Base-by-base conservation (phyloP, 2,329 filamentous ascomycete species). In the Colletotrichum graminicola region DNA sequence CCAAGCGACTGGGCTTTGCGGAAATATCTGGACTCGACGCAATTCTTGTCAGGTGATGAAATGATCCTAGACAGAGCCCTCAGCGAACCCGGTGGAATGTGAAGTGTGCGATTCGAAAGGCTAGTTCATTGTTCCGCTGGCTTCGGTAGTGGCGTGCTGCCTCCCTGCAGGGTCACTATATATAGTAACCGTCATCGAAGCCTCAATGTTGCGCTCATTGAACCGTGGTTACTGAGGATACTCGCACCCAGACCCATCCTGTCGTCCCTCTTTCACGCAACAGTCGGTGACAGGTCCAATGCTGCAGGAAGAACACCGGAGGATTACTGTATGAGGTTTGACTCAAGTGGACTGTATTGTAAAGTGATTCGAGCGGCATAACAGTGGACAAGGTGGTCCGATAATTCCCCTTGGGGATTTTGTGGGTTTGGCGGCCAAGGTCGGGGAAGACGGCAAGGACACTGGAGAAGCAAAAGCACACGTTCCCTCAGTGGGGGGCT, bases 381-480 rank as follows among this genome's bases (percentile, higher is more conserved):
- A 36, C 29, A 45, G 10, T 67, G 41, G 41, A 18, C 34, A 41
- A n/a, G 47, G 34, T 59, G 67, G 52, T 34, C 68, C 57, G 62
- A 14, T 68, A 62, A 62, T 67, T 67, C 68, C 68, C 68, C 68
- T 67, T 61, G 51, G 68, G 68, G 68, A 67, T 56, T 62, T 54
- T 62, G 64, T 62, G 64, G 68, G 52, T 45, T 71, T 59, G 51
- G 3, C 29, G 45, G 57, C 68, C 68, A 62, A 62, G 64, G 26
- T 71, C 52, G 68, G 68, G 57, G 64, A 67, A 67, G 36, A 45
- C 66, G 41, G 52, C 43, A 65, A 11, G 34, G 49, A 61, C 32
- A 39, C 23, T 55, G 39, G 47, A 60, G 18, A 56, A 45, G 7
- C 41, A 41, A 41, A 56, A 67, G 29, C 41, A 34, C 36, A 7